These are phyloP conservation scores for Collariella sp. DNA, from an alignment of 495 filamentous ascomycete species.

Conservation along the genomic window DNA sequence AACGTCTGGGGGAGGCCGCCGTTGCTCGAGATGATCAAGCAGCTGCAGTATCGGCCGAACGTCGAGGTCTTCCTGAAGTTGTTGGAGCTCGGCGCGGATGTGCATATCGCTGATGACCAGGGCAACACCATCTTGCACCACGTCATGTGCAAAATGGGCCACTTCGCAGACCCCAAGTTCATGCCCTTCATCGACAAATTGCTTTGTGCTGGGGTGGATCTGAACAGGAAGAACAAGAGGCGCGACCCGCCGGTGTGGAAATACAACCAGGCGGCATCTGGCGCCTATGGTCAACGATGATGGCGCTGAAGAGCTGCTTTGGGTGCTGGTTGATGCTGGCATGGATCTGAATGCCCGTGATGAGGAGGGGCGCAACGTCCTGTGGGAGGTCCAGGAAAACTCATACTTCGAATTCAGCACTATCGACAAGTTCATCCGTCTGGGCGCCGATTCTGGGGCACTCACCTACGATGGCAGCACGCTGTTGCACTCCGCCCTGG, in stretches of 20 bases:
- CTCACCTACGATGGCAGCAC: background rate
- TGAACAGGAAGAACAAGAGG: constrained; percentile 1
- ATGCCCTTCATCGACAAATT: background rate
- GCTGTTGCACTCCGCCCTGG: background rate
- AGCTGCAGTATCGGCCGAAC: background rate
- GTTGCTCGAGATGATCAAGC: background rate
- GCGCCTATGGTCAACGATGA: background rate
- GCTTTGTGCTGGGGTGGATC: background rate
- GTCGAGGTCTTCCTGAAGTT: background rate
- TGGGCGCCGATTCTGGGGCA: background rate
- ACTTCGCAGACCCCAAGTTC: background rate
- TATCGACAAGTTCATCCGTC: background rate
- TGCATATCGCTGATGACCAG: background rate
- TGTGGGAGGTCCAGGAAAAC: background rate
- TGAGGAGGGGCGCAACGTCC: background rate
- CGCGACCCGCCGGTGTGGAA: background rate
- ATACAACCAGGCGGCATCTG: background rate
- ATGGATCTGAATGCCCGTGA: constrained; percentile 5
- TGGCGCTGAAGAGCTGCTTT: background rate
- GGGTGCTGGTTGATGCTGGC: background rate
- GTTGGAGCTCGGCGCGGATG: constrained; percentile 3
- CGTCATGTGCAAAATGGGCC: background rate
- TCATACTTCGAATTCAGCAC: background rate
- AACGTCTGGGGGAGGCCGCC: background rate
- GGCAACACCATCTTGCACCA: constrained; percentile 2